Conservation (phyloP, 768 basidiomycete genomes). For the Lactarius evosmus region DNA sequence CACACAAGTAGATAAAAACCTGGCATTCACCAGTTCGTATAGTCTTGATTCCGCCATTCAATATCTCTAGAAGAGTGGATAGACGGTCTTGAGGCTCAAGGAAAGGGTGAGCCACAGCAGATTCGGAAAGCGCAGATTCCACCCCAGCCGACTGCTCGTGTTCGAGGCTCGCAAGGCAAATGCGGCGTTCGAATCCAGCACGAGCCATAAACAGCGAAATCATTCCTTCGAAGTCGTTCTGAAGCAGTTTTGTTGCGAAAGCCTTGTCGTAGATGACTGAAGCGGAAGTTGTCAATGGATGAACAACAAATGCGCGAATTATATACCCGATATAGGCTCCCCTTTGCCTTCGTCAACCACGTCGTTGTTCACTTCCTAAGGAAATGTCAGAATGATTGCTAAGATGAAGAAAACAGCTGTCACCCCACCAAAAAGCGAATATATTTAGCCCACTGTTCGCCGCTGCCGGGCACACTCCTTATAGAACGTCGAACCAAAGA, state of each 20-base stretch:
- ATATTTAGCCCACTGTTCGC: slow-evolving; percentile 76
- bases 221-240: slow-evolving; percentile 26
- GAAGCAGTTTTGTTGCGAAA: slow-evolving; percentile 21
- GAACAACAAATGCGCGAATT: neutral
- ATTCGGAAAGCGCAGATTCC: slow-evolving; percentile 4
- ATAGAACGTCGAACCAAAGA: slow-evolving; percentile 53
- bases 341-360: slow-evolving; percentile 21
- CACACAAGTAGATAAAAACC: slow-evolving; percentile 2
- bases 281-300: neutral
- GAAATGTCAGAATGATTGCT: neutral
- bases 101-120: slow-evolving; percentile 29
- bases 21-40: slow-evolving; percentile 16
- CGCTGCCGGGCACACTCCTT: slow-evolving; percentile 71
- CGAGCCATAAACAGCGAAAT: slow-evolving; percentile 25
- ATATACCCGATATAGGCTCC: slow-evolving; percentile 21
- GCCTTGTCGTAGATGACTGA: slow-evolving; percentile 26
- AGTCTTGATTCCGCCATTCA: slow-evolving; percentile 16
- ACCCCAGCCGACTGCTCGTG: slow-evolving; percentile 2
- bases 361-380: slow-evolving; percentile 9
- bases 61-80: slow-evolving; percentile 48
- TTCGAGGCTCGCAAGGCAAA: slow-evolving; percentile 7
- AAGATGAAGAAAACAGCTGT: neutral
- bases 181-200: slow-evolving; percentile 25
- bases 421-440: slow-evolving; percentile 62
- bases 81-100: slow-evolving; percentile 44